Percentiles rank a stretch among this genome's conserved stretches.
Evolutionary conservation across 2,329 filamentous ascomycete species (phyloP).

Genomic region (Lachnellula willkommii): DNA sequence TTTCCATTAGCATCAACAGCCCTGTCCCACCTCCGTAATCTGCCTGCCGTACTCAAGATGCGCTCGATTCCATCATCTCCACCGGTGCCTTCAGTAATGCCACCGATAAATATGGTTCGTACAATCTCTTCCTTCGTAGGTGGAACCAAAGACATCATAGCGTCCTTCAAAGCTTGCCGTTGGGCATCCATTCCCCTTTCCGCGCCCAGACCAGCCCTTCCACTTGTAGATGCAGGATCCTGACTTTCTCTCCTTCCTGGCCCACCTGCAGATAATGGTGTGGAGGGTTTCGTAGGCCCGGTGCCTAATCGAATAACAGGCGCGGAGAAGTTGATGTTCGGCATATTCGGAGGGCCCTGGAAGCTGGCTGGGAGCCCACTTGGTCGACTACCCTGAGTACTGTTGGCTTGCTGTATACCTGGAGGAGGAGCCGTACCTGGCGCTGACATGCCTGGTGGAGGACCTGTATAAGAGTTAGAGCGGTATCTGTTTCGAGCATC

Average conservation of each 20-base stretch:
- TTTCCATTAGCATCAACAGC: conserved; percentile 71
- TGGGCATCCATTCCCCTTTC: conserved; percentile 57
- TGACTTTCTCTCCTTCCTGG: conserved; percentile 43
- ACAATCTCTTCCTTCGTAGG: conserved; percentile 87
- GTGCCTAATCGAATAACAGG: conserved; percentile 92
- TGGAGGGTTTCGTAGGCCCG: conserved; percentile 58
- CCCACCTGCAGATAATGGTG: conserved; percentile 33
- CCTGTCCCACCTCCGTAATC: conserved; percentile 78
- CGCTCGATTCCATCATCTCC: conserved; percentile 74
- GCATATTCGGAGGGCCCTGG: conserved; percentile 84
- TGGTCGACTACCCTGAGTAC: conserved; percentile 71
- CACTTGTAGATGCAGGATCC: conserved; percentile 33
- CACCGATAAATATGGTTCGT: conserved; percentile 83
- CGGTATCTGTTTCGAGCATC: conserved; percentile 3
- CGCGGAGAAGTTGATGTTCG: conserved; percentile 97
- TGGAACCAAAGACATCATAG: conserved; percentile 67
- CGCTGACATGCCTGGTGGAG: conserved; percentile 75
- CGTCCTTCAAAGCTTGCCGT: conserved; percentile 61
- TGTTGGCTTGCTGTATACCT: conserved; percentile 69
- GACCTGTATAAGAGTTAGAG: conserved; percentile 43
- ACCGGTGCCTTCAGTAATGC: conserved; percentile 72
- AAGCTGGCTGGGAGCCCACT: conserved; percentile 77
- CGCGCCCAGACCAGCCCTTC: conserved; percentile 34
- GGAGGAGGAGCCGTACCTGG: conserved; percentile 76
- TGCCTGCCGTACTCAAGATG: conserved; percentile 71